phyloP scores from a whole-genome alignment of 2,329 filamentous ascomycete species.

The Immersiporthe knoxdaviesiana region DNA sequence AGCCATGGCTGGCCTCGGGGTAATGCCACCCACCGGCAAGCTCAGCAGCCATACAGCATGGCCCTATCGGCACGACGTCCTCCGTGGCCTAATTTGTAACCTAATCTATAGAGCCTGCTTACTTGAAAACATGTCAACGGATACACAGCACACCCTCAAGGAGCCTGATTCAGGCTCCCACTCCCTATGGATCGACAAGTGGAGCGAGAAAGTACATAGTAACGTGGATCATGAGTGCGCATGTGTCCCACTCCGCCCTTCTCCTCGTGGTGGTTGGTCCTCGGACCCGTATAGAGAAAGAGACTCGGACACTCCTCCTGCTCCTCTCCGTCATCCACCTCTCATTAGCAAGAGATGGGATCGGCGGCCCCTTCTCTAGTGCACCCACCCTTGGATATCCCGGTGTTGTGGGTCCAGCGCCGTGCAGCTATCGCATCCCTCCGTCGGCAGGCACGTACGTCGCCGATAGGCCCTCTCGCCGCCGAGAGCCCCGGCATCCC shows the following conservation, averaged over 20 bases:
- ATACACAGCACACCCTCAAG: not conserved
- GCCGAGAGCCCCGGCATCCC: not conserved
- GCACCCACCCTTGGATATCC: not conserved
- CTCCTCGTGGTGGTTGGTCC: slow-evolving; percentile 8
- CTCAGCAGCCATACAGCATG: not conserved
- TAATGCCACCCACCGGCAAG: not conserved
- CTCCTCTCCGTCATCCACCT: not conserved
- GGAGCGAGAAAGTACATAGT: slow-evolving; percentile 22
- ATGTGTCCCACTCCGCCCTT: slow-evolving; percentile 23
- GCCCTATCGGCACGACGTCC: not conserved
- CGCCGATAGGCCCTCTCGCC: not conserved
- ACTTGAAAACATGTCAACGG: not conserved
- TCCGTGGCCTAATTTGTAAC: not conserved
- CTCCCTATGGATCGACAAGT: slow-evolving; percentile 17
- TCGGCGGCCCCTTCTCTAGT: not conserved
- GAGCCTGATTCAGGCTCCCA: not conserved
- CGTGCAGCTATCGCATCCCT: not conserved
- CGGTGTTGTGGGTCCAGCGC: not conserved
- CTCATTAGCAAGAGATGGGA: not conserved
- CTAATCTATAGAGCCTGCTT: not conserved
- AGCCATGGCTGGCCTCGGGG: not conserved
- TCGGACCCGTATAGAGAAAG: not conserved
- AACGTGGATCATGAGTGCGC: slow-evolving; percentile 21
- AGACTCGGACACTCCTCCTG: not conserved
- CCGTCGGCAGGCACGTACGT: not conserved